Evolutionary conservation across 2,329 filamentous ascomycete genomes (phyloP).

Genomic region (Stromatinia cepivora): DNA sequence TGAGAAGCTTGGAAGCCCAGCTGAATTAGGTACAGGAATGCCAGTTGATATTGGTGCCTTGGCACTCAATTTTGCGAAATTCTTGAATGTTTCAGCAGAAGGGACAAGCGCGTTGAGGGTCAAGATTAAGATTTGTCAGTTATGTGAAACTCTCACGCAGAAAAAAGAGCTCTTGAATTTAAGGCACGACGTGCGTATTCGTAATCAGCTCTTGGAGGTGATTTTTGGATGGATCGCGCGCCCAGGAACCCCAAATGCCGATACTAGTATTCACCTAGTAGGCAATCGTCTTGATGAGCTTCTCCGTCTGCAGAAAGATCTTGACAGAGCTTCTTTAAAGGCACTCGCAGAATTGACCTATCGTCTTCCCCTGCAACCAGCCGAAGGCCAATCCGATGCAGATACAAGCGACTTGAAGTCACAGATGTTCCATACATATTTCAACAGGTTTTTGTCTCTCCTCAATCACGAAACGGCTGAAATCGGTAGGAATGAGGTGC

Average conservation of each 20-base stretch:
- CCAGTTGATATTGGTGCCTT: constrained; percentile 64
- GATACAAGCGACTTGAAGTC: constrained; percentile 68
- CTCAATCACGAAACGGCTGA: constrained; percentile 58
- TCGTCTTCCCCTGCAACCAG: constrained; percentile 64
- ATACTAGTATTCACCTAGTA: constrained; percentile 41
- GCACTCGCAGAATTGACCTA: constrained; percentile 67
- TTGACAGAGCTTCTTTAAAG: constrained; percentile 65
- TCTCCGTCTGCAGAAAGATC: constrained; percentile 59
- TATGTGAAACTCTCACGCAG: constrained; percentile 64
- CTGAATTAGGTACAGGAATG: constrained; percentile 61
- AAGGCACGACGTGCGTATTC: constrained; percentile 66
- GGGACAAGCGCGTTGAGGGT: constrained; percentile 58
- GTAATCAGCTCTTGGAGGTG: constrained; percentile 67
- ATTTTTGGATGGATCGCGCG: constrained; percentile 69
- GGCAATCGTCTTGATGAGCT: constrained; percentile 57
- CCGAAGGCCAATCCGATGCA: constrained; percentile 64
- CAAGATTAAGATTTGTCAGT: constrained; percentile 68
- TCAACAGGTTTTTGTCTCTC: constrained; percentile 67
- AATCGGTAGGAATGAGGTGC: constrained; percentile 46
- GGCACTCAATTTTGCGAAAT: constrained; percentile 66
- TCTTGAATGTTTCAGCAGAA: constrained; percentile 59
- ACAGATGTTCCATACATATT: constrained; percentile 71
- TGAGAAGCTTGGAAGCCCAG: constrained; percentile 62
- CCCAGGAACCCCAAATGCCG: constrained; percentile 53
- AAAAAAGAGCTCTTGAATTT: constrained; percentile 69